These are phyloP conservation scores for Xylaria hypoxylon DNA, from an alignment of 2,329 filamentous ascomycete species.

Conservation along the genomic window DNA sequence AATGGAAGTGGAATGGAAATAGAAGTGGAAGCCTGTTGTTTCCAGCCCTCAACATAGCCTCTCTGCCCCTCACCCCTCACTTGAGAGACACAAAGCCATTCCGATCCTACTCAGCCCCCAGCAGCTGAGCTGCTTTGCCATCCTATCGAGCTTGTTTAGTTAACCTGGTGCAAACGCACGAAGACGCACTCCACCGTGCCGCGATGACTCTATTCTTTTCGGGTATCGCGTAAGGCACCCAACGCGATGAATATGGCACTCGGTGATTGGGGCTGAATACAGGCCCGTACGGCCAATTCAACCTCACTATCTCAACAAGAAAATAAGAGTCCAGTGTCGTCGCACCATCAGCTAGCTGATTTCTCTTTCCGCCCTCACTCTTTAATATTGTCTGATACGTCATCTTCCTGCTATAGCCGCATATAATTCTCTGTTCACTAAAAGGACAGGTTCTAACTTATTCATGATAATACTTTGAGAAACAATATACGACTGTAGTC, in stretches of 20 bases:
- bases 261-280: conserved; percentile 38
- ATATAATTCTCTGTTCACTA: neutral
- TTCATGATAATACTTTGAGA: neutral
- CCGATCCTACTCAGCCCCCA: conserved; percentile 24
- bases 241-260: conserved; percentile 15
- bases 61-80: neutral
- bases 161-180: neutral
- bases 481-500: neutral
- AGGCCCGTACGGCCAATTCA: conserved; percentile 4
- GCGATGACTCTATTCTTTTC: neutral
- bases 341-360: neutral
- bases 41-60: conserved; percentile 14
- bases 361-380: neutral
- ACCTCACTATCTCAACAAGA: conserved; percentile 10
- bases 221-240: conserved; percentile 21
- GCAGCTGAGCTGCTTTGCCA: conserved; percentile 17
- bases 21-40: neutral
- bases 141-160: conserved; percentile 7
- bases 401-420: neutral
- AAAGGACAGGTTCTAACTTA: neutral
- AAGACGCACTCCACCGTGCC: conserved; percentile 2
- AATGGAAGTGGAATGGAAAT: neutral
- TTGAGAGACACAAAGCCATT: neutral
- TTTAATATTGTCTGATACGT: neutral
- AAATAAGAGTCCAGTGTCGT: neutral